Base-by-base conservation (phyloP, 2,329 filamentous ascomycete species). In the Harringtonia aguacate region DNA sequence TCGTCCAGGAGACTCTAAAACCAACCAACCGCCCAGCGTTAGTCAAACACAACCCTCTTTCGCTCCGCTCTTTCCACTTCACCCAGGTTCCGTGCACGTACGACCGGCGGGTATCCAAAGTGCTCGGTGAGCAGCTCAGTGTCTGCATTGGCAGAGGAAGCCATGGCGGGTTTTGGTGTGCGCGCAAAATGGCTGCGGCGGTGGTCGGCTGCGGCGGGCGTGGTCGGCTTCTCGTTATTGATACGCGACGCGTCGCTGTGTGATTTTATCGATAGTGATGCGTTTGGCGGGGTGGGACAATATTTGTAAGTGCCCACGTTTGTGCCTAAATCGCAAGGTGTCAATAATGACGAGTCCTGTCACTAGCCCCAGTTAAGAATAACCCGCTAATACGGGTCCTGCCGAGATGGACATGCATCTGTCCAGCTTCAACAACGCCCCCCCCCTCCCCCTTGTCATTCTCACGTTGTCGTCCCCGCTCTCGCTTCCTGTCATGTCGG, bases 21-120 rank as follows among this genome's bases (percentile, higher is more conserved):
- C 24, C 24, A 27, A 27, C 30, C 8, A 15, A 17, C 28, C 15
- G 10, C 14, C n/a, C 27, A 36, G 31, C 17, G n/a, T 8, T 8
- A 24, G n/a, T n/a, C n/a, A n/a, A n/a, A n/a, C n/a, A n/a, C n/a
- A n/a, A n/a, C n/a, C n/a, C n/a, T n/a, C n/a, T n/a, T n/a, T n/a
- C n/a, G n/a, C n/a, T n/a, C n/a, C n/a, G n/a, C 13, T 13, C 28
- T 13, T 24, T 17, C 18, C 20, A 17, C 24, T 34, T 24, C 15
- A 18, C 34, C 18, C 20, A 3, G 20, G 7, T 8, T 18, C 9
- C 12, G n/a, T 33, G 43, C 21, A 69, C 84, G 58, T 65, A 94
- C 89, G 52, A 95, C 78, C 24, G 90, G 92, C 2, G 92, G 90
- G 56, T 95, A 95, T 52, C 86, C 86, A 56, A 98, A 85, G 60